Evolutionary conservation across 2,329 filamentous ascomycete genomes (phyloP).

Genomic region (Emergomyces orientalis): DNA sequence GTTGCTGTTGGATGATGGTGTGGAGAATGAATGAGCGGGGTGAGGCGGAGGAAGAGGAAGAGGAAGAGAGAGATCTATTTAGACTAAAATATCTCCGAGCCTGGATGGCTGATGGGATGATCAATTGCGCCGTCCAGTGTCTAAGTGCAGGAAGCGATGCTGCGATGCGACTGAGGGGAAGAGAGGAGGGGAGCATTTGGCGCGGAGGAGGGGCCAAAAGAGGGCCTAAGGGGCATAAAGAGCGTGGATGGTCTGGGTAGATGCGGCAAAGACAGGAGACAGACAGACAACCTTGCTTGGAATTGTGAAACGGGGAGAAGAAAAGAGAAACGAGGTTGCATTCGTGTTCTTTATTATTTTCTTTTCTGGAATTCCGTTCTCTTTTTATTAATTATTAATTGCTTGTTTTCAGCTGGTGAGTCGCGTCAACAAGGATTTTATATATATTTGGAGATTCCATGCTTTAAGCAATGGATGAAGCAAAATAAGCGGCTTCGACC

Average conservation of each 20-base stretch:
- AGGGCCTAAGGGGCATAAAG: not conserved
- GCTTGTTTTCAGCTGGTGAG: not conserved
- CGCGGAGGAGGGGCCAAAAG: not conserved
- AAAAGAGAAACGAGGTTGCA: not conserved
- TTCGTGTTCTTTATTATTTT: not conserved
- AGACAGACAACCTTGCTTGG: not conserved
- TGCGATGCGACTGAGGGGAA: slow-evolving; percentile 15
- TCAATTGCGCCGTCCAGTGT: not conserved
- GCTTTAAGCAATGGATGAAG: not conserved
- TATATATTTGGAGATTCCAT: not conserved
- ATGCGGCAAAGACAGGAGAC: slow-evolving; percentile 1
- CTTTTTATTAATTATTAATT: not conserved
- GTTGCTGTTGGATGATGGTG: not conserved
- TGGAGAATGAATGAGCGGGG: slow-evolving; percentile 2
- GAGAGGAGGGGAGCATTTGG: slow-evolving; percentile 17
- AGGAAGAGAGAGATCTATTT: not conserved
- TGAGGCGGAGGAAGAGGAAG: not conserved
- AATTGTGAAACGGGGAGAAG: not conserved
- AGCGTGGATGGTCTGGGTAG: not conserved
- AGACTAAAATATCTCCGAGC: not conserved
- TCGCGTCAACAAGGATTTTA: not conserved
- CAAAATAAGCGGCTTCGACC: not conserved
- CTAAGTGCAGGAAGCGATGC: not conserved
- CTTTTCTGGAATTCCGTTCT: not conserved
- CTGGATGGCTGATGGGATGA: not conserved